phyloP scores from a whole-genome alignment of 208 protist genomes.

The Lotmaria passim region DNA sequence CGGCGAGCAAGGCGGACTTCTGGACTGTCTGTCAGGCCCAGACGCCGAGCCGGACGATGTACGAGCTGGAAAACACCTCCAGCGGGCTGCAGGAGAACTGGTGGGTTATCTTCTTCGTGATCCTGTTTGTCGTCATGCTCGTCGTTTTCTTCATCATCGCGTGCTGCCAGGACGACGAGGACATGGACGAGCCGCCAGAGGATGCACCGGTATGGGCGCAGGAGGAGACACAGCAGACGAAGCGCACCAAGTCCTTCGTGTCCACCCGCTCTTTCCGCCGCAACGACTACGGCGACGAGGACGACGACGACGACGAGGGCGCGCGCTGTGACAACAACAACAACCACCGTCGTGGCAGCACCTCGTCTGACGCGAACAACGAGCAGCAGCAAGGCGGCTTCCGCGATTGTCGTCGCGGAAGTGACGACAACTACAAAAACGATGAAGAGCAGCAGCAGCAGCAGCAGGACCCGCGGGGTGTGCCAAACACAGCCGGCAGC shows the following conservation, averaged over 20 bases:
- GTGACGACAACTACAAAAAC: neutral
- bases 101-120: constrained; percentile 44
- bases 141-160: constrained; percentile 36
- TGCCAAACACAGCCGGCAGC: constrained; percentile 1
- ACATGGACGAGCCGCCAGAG: constrained; percentile 61
- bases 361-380: constrained; percentile 15
- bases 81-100: constrained; percentile 33
- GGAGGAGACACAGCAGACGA: constrained; percentile 22
- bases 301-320: neutral
- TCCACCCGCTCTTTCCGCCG: constrained; percentile 42
- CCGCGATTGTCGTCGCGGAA: constrained; percentile 3
- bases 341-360: neutral
- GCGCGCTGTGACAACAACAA: neutral
- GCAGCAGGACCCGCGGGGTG: neutral
- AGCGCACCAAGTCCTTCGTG: constrained; percentile 40
- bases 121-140: constrained; percentile 35
- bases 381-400: neutral
- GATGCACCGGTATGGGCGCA: constrained; percentile 54
- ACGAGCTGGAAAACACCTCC: constrained; percentile 28
- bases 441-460: neutral
- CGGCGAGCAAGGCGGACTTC: constrained; percentile 20
- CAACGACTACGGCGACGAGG: constrained; percentile 15
- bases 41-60: constrained; percentile 21
- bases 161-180: constrained; percentile 50
- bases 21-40: constrained; percentile 43